Base-by-base conservation (phyloP, 768 basidiomycete species). In the Tricholoma terreum region DNA sequence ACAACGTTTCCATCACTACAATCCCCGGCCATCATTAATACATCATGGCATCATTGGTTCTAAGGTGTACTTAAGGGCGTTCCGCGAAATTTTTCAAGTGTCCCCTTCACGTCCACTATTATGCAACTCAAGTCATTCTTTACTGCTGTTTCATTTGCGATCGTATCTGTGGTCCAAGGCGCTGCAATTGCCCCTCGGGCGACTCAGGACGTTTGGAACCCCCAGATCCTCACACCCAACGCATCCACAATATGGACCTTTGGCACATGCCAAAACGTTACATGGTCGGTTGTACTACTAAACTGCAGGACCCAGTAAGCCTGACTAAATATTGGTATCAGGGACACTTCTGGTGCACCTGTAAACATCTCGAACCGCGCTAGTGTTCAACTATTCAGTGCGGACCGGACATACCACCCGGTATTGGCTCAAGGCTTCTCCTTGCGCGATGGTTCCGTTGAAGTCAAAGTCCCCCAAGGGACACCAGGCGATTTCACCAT, bases 301-400 rank as follows among this genome's bases (percentile, higher is more conserved):
- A 11, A 15, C 7, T 50, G 11, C 34, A 9, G 12, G 30, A 43
- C 14, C 15, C 5, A 49, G 24, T 3, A 48, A n/a, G 17, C n/a
- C 27, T 55, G 42, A 14, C 36, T 52, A 60, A n/a, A 31, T 11
- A 8, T 1, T 48, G 6, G 24, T 24, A 14, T 27, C 38, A 80
- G 77, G 80, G 73, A 75, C 52, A 71, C 73, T 0, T 63, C 73
- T 11, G 61, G 76, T 53, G 71, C 75, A 0, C 80, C 80, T 0
- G 58, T 35, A 6, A 61, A 73, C 17, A 78, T 80, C 58, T 79
- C 80, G 24, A 81, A 81, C 62, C 63, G 64, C 21, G 70, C 71
- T 24, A 65, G 63, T 46, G 70, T 75, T 30, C 54, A 63, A 14
- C 62, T 74, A 6, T 3, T 19, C 17, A 3, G 22, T 46, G 11